Evolutionary conservation across 495 filamentous ascomycete genomes (phyloP).

Genomic region (Lineolata rhizophorae): DNA sequence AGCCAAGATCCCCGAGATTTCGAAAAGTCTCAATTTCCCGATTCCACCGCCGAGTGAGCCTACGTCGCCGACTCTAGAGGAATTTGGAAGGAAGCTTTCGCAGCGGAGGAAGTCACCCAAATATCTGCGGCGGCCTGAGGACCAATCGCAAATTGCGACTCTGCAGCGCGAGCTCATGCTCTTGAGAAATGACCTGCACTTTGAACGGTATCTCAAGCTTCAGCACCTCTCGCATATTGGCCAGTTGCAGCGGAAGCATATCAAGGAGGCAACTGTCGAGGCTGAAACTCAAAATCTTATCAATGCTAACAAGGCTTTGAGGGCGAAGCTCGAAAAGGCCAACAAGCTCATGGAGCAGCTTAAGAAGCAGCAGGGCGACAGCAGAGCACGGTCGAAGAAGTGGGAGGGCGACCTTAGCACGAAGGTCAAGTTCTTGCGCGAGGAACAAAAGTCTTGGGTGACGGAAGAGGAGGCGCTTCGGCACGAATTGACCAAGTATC

Average conservation of each 20-base stretch:
- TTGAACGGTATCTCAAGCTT: constrained; percentile 53
- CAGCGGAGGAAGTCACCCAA: constrained; percentile 5
- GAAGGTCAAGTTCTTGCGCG: constrained; percentile 26
- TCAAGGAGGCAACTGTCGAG: constrained; percentile 44
- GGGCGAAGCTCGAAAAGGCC: constrained; percentile 41
- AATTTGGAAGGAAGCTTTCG: constrained; percentile 11
- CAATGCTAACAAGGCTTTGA: constrained; percentile 48
- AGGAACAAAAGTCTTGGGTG: constrained; percentile 46
- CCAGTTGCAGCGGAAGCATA: constrained; percentile 41
- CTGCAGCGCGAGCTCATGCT: constrained; percentile 43
- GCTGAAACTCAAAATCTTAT: constrained; percentile 57
- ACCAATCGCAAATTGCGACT: constrained; percentile 15
- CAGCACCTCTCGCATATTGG: constrained; percentile 58
- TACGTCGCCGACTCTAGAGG: constrained; percentile 7
- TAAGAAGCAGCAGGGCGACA: constrained; percentile 40
- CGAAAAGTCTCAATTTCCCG: background rate
- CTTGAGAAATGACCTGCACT: constrained; percentile 51
- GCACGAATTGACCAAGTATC: constrained; percentile 27
- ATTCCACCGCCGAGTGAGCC: background rate
- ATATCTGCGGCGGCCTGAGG: background rate
- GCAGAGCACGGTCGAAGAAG: constrained; percentile 42
- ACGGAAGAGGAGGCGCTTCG: constrained; percentile 28
- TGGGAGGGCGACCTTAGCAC: constrained; percentile 41
- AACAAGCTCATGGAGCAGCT: constrained; percentile 38
- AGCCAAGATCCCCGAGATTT: background rate